Evolutionary conservation across 2,329 filamentous ascomycete genomes (phyloP).

Genomic region (Colletotrichum sp.): DNA sequence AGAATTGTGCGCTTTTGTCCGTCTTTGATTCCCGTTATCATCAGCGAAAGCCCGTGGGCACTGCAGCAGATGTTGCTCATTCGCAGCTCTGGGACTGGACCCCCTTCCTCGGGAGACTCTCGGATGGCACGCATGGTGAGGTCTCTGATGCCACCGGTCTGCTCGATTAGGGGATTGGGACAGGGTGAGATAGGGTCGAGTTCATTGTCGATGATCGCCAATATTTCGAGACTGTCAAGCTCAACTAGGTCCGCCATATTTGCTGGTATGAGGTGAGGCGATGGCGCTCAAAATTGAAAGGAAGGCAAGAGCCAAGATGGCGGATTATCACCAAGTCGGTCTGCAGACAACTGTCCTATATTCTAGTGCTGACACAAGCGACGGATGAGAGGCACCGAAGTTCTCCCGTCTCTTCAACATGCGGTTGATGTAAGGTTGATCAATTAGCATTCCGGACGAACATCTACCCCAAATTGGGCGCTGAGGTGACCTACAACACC

Average conservation of each 20-base stretch:
- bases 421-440: background rate
- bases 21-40: slow-evolving; percentile 53
- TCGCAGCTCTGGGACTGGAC: slow-evolving; percentile 46
- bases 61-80: slow-evolving; percentile 58
- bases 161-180: slow-evolving; percentile 44
- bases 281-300: background rate
- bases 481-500: background rate
- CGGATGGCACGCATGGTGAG: slow-evolving; percentile 40
- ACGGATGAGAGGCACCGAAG: background rate
- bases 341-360: background rate
- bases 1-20: slow-evolving; percentile 49
- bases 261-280: background rate
- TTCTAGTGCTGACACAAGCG: background rate
- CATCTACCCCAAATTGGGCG: background rate
- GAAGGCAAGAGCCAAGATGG: background rate
- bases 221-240: slow-evolving; percentile 44
- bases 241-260: slow-evolving; percentile 15
- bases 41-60: slow-evolving; percentile 57
- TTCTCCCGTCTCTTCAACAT: background rate
- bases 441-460: background rate
- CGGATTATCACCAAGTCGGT: background rate
- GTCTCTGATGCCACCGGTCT: slow-evolving; percentile 46
- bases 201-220: slow-evolving; percentile 60
- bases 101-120: slow-evolving; percentile 39
- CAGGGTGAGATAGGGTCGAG: slow-evolving; percentile 56